Evolutionary conservation across 257 asterid genomes (phyloP).

Genomic region (Nicotiana sylvestris): DNA sequence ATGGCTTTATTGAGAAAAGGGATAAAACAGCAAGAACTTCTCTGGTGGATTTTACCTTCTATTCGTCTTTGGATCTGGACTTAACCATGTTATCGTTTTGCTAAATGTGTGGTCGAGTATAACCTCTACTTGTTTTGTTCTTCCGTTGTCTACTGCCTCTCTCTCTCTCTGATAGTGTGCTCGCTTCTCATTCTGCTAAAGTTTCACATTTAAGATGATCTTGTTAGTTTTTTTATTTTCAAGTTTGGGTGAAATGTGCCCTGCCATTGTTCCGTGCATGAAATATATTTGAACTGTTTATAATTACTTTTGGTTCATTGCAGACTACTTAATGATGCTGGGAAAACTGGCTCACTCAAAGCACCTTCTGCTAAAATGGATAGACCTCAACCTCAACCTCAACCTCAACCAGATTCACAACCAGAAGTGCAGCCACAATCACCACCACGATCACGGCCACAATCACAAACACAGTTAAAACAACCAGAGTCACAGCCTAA

Average conservation of each 20-base stretch:
- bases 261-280: not conserved
- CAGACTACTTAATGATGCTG: constrained; percentile 13
- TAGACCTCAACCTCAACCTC: not conserved
- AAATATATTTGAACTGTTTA: not conserved
- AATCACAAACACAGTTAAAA: not conserved
- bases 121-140: too few species aligned
- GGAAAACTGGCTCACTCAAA: constrained; percentile 6
- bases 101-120: too few species aligned
- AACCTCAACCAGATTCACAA: not conserved
- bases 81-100: too few species aligned
- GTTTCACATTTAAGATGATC: not conserved
- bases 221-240: too few species aligned
- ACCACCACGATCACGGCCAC: not conserved
- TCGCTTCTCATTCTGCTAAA: too few species aligned
- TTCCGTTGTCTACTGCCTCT: too few species aligned
- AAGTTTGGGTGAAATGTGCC: not conserved
- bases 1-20: too few species aligned
- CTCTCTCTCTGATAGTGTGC: too few species aligned
- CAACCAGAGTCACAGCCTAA: not conserved
- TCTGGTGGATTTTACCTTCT: too few species aligned
- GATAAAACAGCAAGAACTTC: too few species aligned
- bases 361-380: constrained; percentile 10
- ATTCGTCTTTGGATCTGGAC: too few species aligned
- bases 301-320: not conserved
- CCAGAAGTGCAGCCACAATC: constrained; percentile 1